phyloP scores from a whole-genome alignment of 768 basidiomycete species.

The Boletellus ananas region DNA sequence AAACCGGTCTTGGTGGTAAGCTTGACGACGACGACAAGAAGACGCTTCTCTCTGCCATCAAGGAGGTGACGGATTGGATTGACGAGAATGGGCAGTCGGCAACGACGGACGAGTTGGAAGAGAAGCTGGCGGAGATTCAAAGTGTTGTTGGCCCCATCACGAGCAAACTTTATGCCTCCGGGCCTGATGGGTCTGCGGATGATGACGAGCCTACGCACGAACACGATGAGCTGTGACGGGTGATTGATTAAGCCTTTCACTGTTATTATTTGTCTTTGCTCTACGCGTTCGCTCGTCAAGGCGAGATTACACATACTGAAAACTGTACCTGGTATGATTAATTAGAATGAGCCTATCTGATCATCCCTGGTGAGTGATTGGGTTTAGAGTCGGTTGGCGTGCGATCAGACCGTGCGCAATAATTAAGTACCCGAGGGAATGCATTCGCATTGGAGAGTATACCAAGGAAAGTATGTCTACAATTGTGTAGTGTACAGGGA shows the following conservation, averaged over 20 bases:
- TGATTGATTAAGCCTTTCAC: neutral
- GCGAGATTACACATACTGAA: neutral
- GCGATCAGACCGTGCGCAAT: no score
- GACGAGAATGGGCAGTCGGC: conserved; percentile 78
- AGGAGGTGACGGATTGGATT: conserved; percentile 90
- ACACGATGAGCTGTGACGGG: conserved; percentile 51
- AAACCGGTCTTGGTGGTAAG: conserved; percentile 90
- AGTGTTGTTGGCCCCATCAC: conserved; percentile 80
- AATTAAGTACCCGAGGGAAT: neutral
- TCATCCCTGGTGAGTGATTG: neutral
- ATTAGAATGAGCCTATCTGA: conserved; percentile 14
- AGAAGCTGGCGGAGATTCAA: conserved; percentile 80
- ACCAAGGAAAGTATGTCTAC: neutral
- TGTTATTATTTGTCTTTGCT: conserved; percentile 10
- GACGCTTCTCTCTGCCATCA: conserved; percentile 73
- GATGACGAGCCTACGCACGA: conserved; percentile 43
- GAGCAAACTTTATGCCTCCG: conserved; percentile 65
- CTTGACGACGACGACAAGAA: conserved; percentile 78
- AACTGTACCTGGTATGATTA: conserved; percentile 8
- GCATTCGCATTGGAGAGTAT: conserved; percentile 1
- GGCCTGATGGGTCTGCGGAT: conserved; percentile 32
- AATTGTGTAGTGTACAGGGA: conserved; percentile 4
- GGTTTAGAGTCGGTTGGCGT: neutral
- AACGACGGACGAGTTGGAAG: conserved; percentile 83
- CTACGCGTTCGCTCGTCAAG: neutral